Percentiles rank a stretch among this genome's conserved stretches.
These are phyloP conservation scores for Phaeosphaeriaceae sp. DNA, from an alignment of 2,329 filamentous ascomycete genomes.

Conservation along the genomic window DNA sequence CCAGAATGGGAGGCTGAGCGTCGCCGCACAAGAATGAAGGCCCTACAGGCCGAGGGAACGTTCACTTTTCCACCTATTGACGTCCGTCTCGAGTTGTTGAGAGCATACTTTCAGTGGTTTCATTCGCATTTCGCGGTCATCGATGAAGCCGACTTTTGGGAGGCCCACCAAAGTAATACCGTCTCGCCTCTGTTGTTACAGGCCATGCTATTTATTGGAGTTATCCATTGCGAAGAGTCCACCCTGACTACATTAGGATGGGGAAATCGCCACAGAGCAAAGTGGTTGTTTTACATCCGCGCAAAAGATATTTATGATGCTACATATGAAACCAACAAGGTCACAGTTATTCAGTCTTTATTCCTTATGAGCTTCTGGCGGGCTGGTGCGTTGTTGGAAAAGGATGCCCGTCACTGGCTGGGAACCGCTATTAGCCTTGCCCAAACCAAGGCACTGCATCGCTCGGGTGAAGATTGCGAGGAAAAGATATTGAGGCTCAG, in stretches of 20 bases:
- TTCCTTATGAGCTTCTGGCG: slow-evolving; percentile 65
- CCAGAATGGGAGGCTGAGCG: slow-evolving; percentile 46
- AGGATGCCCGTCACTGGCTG: slow-evolving; percentile 49
- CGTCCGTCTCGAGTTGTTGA: slow-evolving; percentile 53
- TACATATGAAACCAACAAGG: slow-evolving; percentile 59
- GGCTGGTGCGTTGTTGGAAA: slow-evolving; percentile 51
- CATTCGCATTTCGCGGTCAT: slow-evolving; percentile 64
- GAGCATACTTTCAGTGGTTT: slow-evolving; percentile 63
- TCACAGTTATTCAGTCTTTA: slow-evolving; percentile 58
- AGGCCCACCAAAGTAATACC: slow-evolving; percentile 48
- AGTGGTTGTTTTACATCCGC: slow-evolving; percentile 58
- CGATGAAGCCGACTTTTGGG: slow-evolving; percentile 54
- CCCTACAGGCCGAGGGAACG: slow-evolving; percentile 48
- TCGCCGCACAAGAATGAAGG: slow-evolving; percentile 45
- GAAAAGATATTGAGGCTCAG: slow-evolving; percentile 48
- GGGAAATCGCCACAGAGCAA: slow-evolving; percentile 57
- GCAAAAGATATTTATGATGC: slow-evolving; percentile 61
- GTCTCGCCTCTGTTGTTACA: slow-evolving; percentile 60
- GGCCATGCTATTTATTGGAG: slow-evolving; percentile 62
- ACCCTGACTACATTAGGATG: slow-evolving; percentile 56
- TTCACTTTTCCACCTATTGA: slow-evolving; percentile 55
- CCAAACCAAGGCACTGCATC: slow-evolving; percentile 57
- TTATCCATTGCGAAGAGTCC: slow-evolving; percentile 59
- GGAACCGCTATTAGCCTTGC: slow-evolving; percentile 59
- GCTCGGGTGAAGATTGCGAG: slow-evolving; percentile 34